phyloP scores from a whole-genome alignment of 2,329 filamentous ascomycete species.

The Fusarium sp. region DNA sequence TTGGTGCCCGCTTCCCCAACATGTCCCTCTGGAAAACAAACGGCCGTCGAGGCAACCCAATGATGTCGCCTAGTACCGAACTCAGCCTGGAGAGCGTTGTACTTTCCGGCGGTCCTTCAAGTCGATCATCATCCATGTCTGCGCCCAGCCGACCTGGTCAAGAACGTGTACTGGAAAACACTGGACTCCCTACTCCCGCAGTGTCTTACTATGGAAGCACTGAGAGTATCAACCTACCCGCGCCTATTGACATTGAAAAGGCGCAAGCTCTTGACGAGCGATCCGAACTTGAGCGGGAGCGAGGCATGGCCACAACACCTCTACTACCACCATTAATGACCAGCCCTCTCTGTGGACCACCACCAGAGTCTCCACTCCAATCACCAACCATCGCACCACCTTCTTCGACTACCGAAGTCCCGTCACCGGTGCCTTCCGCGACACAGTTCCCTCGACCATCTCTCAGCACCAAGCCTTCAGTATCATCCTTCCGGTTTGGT shows the following conservation, averaged over 20 bases:
- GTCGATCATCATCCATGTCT: constrained; percentile 83
- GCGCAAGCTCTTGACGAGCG: constrained; percentile 52
- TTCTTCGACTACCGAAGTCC: constrained; percentile 54
- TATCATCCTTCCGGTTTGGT: constrained; percentile 77
- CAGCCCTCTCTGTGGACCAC: constrained; percentile 65
- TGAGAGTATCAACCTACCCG: constrained; percentile 63
- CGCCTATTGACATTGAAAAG: constrained; percentile 58
- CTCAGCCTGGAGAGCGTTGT: constrained; percentile 81
- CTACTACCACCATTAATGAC: constrained; percentile 85
- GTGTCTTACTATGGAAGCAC: constrained; percentile 72
- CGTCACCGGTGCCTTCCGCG: constrained; percentile 63
- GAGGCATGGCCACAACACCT: constrained; percentile 79
- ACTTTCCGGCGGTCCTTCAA: constrained; percentile 75
- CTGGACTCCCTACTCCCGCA: constrained; percentile 71
- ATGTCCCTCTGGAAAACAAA: constrained; percentile 64
- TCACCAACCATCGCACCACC: constrained; percentile 80
- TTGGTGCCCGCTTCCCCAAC: constrained; percentile 71
- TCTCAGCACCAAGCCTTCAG: constrained; percentile 80
- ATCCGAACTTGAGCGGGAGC: constrained; percentile 68
- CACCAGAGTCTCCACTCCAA: constrained; percentile 83
- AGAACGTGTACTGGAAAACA: constrained; percentile 63
- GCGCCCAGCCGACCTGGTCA: constrained; percentile 63
- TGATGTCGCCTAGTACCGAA: constrained; percentile 78
- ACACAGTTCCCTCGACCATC: constrained; percentile 64
- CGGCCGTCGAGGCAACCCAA: constrained; percentile 59